Percentiles rank a stretch among this genome's conserved stretches.
Evolutionary conservation across 441 rosid species (phyloP).

Genomic region (Mallotus repandus): DNA sequence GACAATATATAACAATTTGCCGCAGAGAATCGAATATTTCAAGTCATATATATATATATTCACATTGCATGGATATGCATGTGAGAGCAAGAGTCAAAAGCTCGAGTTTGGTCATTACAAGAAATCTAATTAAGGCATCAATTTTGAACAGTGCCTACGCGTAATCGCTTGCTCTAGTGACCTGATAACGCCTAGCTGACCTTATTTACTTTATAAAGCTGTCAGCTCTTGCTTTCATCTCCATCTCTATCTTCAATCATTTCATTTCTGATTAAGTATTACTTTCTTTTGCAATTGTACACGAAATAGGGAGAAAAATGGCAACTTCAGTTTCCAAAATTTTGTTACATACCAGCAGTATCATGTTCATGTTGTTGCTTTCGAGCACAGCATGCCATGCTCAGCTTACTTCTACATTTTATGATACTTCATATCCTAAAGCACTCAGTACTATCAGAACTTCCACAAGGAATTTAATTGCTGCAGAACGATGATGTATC

Average conservation of each 20-base stretch:
- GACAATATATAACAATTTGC: neutral
- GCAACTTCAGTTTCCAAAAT: neutral
- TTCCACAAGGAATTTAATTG: conserved; percentile 33
- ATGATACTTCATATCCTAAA: conserved; percentile 41
- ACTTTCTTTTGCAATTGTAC: neutral
- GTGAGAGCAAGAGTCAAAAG: neutral
- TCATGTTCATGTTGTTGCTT: neutral
- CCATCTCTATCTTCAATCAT: neutral
- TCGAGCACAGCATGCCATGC: conserved; percentile 29
- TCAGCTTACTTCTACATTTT: conserved; percentile 45
- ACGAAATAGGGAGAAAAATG: neutral
- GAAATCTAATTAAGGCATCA: neutral
- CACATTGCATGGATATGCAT: neutral
- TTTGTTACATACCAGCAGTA: no score
- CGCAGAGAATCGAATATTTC: neutral
- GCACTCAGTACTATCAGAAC: conserved; percentile 47
- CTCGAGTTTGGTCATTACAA: neutral
- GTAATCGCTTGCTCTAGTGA: neutral
- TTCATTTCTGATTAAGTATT: neutral
- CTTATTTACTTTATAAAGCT: neutral
- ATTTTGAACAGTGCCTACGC: neutral
- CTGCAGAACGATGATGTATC: no score
- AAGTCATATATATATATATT: neutral
- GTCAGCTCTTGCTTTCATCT: neutral
- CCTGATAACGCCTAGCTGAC: neutral